Percentiles rank a stretch among this genome's conserved stretches.
Conservation (phyloP, 1,284 basidiomycete genomes). For the Ustilago curta region DNA sequence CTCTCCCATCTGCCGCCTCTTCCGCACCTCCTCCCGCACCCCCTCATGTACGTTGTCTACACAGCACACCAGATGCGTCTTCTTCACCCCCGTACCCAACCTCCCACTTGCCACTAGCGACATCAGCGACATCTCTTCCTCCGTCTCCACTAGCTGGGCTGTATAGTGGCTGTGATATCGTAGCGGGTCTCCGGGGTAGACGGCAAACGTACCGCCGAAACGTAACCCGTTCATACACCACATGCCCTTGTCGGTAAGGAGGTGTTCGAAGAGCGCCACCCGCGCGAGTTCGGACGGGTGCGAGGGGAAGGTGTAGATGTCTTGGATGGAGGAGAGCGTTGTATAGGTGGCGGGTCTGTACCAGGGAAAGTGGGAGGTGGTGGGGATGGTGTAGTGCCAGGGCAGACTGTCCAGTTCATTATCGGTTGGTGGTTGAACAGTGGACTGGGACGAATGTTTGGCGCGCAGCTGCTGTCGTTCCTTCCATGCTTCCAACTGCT, state of each 20-base stretch:
- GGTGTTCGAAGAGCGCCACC: constrained; percentile 81
- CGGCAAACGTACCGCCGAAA: constrained; percentile 94
- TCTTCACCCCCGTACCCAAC: constrained; percentile 96
- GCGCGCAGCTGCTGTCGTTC: constrained; percentile 65
- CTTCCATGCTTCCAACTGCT: constrained; percentile 72
- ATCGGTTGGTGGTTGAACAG: constrained; percentile 16
- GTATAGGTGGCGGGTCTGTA: constrained; percentile 68
- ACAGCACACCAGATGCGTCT: constrained; percentile 89
- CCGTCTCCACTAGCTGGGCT: constrained; percentile 70
- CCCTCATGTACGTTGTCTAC: neutral
- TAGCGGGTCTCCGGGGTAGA: constrained; percentile 96
- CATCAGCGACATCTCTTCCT: constrained; percentile 4
- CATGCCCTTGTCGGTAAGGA: constrained; percentile 74
- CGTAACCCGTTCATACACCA: constrained; percentile 81
- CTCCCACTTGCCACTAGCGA: constrained; percentile 92
- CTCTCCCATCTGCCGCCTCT: no score
- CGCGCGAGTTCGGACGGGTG: constrained; percentile 77
- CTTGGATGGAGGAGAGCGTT: constrained; percentile 76
- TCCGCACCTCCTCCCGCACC: constrained; percentile 1
- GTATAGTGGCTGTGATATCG: constrained; percentile 98
- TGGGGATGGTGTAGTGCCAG: constrained; percentile 41
- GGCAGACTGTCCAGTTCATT: constrained; percentile 11
- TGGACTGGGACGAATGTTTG: constrained; percentile 64
- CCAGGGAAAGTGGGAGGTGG: constrained; percentile 42
- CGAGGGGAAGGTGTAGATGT: constrained; percentile 81